Evolutionary conservation across 2,329 filamentous ascomycete species (phyloP).

Genomic region (Acephala macrosclerotiorum): DNA sequence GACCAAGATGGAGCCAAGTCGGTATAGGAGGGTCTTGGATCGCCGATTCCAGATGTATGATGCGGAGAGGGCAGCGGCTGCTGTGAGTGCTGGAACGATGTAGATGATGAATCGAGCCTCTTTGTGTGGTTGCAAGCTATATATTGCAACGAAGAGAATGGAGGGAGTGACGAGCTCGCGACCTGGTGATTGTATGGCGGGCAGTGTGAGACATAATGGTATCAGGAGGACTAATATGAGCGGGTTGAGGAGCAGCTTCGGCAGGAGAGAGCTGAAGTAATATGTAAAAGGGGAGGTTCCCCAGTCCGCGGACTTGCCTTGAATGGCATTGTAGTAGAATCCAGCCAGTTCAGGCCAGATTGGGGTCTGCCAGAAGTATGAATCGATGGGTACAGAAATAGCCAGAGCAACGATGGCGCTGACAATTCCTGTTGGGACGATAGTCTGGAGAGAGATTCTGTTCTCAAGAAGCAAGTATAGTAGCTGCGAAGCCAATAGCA

Average conservation of each 20-base stretch:
- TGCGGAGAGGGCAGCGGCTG: constrained; percentile 76
- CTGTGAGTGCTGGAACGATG: constrained; percentile 80
- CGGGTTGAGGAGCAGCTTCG: constrained; percentile 85
- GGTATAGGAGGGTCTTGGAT: constrained; percentile 65
- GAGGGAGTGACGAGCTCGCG: constrained; percentile 67
- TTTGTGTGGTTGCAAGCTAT: constrained; percentile 92
- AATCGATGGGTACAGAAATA: constrained; percentile 80
- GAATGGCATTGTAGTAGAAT: constrained; percentile 90
- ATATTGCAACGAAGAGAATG: constrained; percentile 76
- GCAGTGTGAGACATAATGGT: constrained; percentile 57
- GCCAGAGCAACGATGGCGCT: constrained; percentile 72
- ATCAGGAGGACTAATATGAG: constrained; percentile 63
- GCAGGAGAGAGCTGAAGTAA: constrained; percentile 84
- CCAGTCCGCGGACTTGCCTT: constrained; percentile 86
- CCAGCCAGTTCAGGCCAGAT: constrained; percentile 91
- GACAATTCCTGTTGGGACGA: constrained; percentile 71
- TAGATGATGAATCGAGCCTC: constrained; percentile 97
- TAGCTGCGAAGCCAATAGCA: constrained; percentile 76
- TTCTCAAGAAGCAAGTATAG: constrained; percentile 66
- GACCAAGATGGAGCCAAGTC: constrained; percentile 61
- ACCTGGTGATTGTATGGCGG: constrained; percentile 53
- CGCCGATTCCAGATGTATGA: constrained; percentile 72
- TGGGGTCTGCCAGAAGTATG: constrained; percentile 88
- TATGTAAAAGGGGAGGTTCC: constrained; percentile 85
- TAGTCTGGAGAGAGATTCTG: constrained; percentile 59